phyloP scores from a whole-genome alignment of 192 early-diverging fungal genomes.

The Backusella australiensis region DNA sequence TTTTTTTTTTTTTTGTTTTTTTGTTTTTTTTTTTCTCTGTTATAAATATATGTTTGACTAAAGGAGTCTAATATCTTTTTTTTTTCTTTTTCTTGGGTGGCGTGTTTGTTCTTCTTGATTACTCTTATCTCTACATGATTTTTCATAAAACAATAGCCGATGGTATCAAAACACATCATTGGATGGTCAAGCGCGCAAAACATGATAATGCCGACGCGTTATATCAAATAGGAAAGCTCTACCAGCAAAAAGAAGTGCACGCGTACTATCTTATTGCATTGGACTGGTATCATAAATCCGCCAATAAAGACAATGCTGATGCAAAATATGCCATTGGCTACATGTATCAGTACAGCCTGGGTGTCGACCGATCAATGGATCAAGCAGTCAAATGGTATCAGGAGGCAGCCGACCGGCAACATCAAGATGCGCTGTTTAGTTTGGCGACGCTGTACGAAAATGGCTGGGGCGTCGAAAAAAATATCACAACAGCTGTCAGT shows the following conservation, averaged over 20 bases:
- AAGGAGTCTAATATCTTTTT: not conserved
- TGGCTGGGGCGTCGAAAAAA: not conserved
- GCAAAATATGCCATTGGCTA: not conserved
- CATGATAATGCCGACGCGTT: not conserved
- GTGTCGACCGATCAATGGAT: not conserved
- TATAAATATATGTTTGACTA: not conserved
- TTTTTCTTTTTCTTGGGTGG: not conserved
- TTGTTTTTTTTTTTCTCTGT: no score
- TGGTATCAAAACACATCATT: not conserved
- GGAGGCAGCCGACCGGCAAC: not conserved
- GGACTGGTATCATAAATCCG: not conserved
- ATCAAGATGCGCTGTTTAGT: not conserved
- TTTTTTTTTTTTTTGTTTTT: no score
- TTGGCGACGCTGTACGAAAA: not conserved
- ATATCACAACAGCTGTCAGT: not conserved
- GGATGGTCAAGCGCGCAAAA: not conserved
- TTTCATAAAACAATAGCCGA: not conserved
- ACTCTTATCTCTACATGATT: no score
- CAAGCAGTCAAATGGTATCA: not conserved
- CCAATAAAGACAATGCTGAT: not conserved
- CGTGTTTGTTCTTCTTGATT: no score
- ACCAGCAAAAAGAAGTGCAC: not conserved
- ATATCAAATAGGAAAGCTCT: not conserved
- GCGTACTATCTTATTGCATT: not conserved
- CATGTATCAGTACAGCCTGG: not conserved